Base-by-base conservation (phyloP, 345 rosid species). In the Triadica sebifera region DNA sequence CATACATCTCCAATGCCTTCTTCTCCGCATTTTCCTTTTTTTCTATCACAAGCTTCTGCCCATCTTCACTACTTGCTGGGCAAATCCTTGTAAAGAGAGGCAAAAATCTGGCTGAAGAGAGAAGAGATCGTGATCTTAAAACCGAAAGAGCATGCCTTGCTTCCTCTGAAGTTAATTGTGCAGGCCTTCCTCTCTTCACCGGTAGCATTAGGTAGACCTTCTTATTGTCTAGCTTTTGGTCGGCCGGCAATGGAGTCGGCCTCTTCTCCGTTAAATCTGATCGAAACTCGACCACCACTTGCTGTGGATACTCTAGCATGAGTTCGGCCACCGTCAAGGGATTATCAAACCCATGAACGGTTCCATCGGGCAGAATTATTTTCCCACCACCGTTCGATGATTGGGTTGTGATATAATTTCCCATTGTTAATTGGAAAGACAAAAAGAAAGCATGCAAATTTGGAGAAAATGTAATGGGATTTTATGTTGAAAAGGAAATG, bases 321-420 rank as follows among this genome's bases (percentile, higher is more conserved):
- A 92, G 85, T 87, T 92, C 97, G 0, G 95, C 95, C n/a, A 72
- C 95, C 0, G 95, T 90, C 6, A 86, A 57, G 0, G 88, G 78
- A 24, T 76, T 79, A 61, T 78, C 85, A n/a, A 86, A 79, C 69
- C 74, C 87, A 17, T 75, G 84, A 34, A 92, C 86, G 4, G 82
- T 74, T 75, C 97, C 97, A 52, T 90, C 89, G 9, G 83, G 78
- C 47, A 92, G 79, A 20, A 92, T 80, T 52, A 92, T 92, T 80
- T 82, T 90, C 38, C 88, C 87, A 70, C 80, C 24, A 8, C 71
- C 70, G 0, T 59, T 78, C 4, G 80, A 74, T 34, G 84, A 75
- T 12, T 76, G 74, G 39, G 50, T 78, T 2, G 81, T 76, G 20
- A 85, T 41, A 12, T 69, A 51, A 62, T 89, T 91, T 24, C 97